A percentile compares a stretch with the other conserved stretches of the same genome.
phyloP scores from a whole-genome alignment of 129 eudicot genomes.

The Centaurea solstitialis region DNA sequence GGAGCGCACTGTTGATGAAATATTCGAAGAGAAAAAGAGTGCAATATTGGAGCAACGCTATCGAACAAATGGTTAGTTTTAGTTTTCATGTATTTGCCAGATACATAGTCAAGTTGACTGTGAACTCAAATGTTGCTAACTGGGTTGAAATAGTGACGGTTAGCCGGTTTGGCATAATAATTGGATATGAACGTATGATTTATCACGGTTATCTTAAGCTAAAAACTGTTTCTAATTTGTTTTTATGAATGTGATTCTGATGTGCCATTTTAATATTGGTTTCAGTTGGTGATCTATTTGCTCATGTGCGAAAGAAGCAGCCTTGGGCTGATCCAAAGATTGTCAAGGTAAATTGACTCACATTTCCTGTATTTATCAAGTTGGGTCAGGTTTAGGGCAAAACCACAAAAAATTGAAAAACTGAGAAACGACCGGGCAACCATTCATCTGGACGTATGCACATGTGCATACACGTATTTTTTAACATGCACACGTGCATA shows the following conservation, averaged over 20 bases:
- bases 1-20: slow-evolving; percentile 49
- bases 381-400: not conserved
- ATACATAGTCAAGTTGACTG: not conserved
- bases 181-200: not conserved
- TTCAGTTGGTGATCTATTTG: slow-evolving; percentile 90
- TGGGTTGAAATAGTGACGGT: not conserved
- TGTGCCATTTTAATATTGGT: slow-evolving; percentile 15
- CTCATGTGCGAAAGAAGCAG: slow-evolving; percentile 82
- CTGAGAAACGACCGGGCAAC: too few species aligned
- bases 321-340: slow-evolving; percentile 98
- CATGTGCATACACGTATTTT: too few species aligned
- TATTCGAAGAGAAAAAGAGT: slow-evolving; percentile 77
- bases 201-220: not conserved
- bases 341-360: slow-evolving; percentile 65
- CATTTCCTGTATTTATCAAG: not conserved
- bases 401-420: too few species aligned
- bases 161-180: not conserved
- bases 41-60: slow-evolving; percentile 80
- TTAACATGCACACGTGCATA: too few species aligned
- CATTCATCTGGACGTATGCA: too few species aligned
- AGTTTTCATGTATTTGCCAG: not conserved
- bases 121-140: not conserved
- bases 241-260: slow-evolving; percentile 10
- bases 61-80: slow-evolving; percentile 71
- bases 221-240: not conserved